Evolutionary conservation across 139 green algal genomes (phyloP), one percentile per base, ranked within the genome.

Genomic region (Volvox africanus): DNA sequence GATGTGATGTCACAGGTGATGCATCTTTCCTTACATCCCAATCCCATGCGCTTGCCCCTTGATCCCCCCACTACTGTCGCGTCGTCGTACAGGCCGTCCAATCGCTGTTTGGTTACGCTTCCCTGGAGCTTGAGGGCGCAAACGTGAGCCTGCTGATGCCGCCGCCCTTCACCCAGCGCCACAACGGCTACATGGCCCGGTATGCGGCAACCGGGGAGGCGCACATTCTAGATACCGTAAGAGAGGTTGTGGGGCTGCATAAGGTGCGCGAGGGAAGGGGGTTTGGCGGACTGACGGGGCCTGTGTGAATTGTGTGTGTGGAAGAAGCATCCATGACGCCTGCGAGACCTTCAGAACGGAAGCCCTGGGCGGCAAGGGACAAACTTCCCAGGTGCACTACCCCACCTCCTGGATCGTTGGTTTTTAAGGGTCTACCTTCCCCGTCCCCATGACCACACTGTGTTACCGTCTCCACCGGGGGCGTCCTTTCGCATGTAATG

Each of bases 191-290:
- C 92, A 22, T 94, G 68, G 36, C 77, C 71, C 82, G 80, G 37
- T 94, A 94, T 79, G 62, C 55, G 2, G 55, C 3, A 20, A 77
- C 33, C 2, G 89, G 89, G 0, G 85, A 93, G 65, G 22, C 90
- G 24, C 88, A 86, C 68, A 91, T 95, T 36, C 89, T 97, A 33
- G 90, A 94, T 92, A 89, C 26, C 28, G 61, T 87, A 1, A 75
- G 87, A 1, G 89, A 95, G 88, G 91, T 95, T 61, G 89, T 93
- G 37, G 88, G 17, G 14, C 73, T 93, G 75, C 87, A 92, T 77
- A 92, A 91, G 86, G 89, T 87, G 32, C 17, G 65, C 6, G 28
- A n/a, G 55, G 32, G 9, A 35, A 30, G 32, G 32, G 1, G 32
- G 32, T 26, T 12, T 26, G n/a, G 13, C 28, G 28, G 78, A 20